Conservation (phyloP, 2,329 filamentous ascomycete genomes). For the Diaporthe ilicicola region DNA sequence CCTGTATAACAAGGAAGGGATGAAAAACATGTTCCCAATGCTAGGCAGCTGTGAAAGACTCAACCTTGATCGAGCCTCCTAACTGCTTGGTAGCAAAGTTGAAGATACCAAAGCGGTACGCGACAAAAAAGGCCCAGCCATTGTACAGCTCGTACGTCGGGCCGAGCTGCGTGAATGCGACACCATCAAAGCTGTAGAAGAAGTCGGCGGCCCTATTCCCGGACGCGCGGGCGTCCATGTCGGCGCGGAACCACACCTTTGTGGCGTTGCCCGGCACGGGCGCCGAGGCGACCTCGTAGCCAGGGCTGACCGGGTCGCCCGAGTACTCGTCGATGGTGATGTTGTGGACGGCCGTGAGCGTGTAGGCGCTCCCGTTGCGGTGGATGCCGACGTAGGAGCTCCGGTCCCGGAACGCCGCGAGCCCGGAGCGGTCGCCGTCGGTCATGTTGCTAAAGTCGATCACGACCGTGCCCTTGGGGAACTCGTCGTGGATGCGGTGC, state of each 20-base stretch:
- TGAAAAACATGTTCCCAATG: too few relatives aligned
- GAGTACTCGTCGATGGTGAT: constrained; percentile 42
- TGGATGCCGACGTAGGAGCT: constrained; percentile 62
- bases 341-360: constrained; percentile 41
- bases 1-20: not conserved
- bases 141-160: constrained; percentile 47
- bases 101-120: constrained; percentile 58
- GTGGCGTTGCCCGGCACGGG: constrained; percentile 3
- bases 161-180: constrained; percentile 46
- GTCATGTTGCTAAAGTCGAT: constrained; percentile 58
- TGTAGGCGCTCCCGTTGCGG: constrained; percentile 44
- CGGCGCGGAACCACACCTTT: constrained; percentile 48
- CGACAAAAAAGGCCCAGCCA: constrained; percentile 57
- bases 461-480: constrained; percentile 56
- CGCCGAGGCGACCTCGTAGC: constrained; percentile 39
- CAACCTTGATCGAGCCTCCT: constrained; percentile 43
- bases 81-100: constrained; percentile 55
- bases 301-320: constrained; percentile 45
- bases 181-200: constrained; percentile 55
- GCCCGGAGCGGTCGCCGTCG: constrained; percentile 60
- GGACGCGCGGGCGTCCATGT: constrained; percentile 45
- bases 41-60: constrained; percentile 17
- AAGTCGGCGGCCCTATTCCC: constrained; percentile 43
- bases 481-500: constrained; percentile 55
- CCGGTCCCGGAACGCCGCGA: constrained; percentile 61